Conservation (phyloP, 2,329 filamentous ascomycete genomes). For the Karstenula rhodostoma region DNA sequence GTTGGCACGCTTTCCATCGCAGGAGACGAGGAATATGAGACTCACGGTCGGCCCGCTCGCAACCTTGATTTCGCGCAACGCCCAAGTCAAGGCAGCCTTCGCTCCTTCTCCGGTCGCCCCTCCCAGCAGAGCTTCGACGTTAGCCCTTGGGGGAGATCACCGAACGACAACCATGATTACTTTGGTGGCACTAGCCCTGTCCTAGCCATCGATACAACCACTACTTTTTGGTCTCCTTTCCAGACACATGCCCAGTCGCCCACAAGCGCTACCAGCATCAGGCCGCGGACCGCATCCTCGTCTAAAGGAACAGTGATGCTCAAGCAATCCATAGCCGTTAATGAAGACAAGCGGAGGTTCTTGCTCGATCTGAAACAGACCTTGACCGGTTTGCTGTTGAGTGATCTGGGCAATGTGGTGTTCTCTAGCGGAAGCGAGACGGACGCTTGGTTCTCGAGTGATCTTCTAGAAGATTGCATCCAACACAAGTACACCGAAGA, state of each 20-base stretch:
- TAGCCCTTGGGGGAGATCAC: slow-evolving; percentile 69
- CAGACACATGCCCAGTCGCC: slow-evolving; percentile 72
- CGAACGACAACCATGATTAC: slow-evolving; percentile 74
- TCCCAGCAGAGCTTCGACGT: slow-evolving; percentile 77
- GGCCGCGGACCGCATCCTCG: slow-evolving; percentile 72
- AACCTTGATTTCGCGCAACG: slow-evolving; percentile 58
- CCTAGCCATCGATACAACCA: slow-evolving; percentile 75
- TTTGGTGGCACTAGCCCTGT: slow-evolving; percentile 74
- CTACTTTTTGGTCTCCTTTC: slow-evolving; percentile 91
- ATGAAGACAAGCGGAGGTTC: slow-evolving; percentile 80
- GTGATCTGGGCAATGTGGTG: slow-evolving; percentile 85
- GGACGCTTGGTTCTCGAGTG: slow-evolving; percentile 80
- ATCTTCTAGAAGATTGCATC: slow-evolving; percentile 59
- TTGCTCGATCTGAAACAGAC: slow-evolving; percentile 79
- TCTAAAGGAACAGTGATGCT: slow-evolving; percentile 73
- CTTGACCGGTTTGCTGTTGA: slow-evolving; percentile 83
- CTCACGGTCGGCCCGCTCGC: slow-evolving; percentile 47
- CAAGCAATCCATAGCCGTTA: slow-evolving; percentile 62
- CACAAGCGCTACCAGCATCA: slow-evolving; percentile 66
- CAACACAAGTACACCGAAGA: slow-evolving; percentile 49
- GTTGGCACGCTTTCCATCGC: slow-evolving; percentile 59
- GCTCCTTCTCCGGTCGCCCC: slow-evolving; percentile 68
- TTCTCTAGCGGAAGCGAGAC: slow-evolving; percentile 93
- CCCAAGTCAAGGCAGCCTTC: slow-evolving; percentile 65
- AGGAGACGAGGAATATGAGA: slow-evolving; percentile 57